Percentiles rank a stretch among this genome's conserved stretches.
phyloP scores from a whole-genome alignment of 2,329 filamentous ascomycete genomes.

The Aureobasidium sp. region DNA sequence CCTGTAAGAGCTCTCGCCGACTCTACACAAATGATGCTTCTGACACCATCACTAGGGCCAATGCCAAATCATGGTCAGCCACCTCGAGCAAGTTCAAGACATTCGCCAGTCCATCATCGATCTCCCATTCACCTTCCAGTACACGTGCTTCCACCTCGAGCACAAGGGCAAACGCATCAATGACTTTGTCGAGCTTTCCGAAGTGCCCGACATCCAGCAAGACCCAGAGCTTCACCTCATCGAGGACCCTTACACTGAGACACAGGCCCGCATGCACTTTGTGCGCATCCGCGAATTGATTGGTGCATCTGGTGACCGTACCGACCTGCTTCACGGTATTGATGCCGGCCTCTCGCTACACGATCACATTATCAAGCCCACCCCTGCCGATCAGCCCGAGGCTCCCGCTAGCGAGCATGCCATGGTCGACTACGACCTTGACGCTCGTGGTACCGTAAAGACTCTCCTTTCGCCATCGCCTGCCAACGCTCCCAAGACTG shows the following conservation, averaged over 20 bases:
- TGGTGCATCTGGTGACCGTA: slow-evolving; percentile 80
- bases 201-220: slow-evolving; percentile 70
- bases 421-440: slow-evolving; percentile 70
- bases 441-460: slow-evolving; percentile 58
- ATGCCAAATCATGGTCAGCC: slow-evolving; percentile 35
- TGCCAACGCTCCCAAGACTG: slow-evolving; percentile 71
- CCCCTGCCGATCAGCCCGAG: slow-evolving; percentile 18
- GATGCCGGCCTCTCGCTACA: slow-evolving; percentile 79
- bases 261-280: slow-evolving; percentile 92
- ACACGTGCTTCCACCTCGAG: slow-evolving; percentile 98
- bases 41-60: background rate
- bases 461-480: slow-evolving; percentile 62
- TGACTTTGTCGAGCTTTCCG: slow-evolving; percentile 86
- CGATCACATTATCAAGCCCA: slow-evolving; percentile 54
- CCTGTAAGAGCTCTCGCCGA: slow-evolving; percentile 63
- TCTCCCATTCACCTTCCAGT: slow-evolving; percentile 84
- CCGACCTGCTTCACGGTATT: slow-evolving; percentile 80
- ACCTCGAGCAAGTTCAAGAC: slow-evolving; percentile 89
- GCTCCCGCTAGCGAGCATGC: slow-evolving; percentile 28
- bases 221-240: slow-evolving; percentile 75
- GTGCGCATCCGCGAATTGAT: slow-evolving; percentile 87
- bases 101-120: slow-evolving; percentile 95
- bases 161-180: slow-evolving; percentile 84
- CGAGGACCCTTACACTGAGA: slow-evolving; percentile 96
- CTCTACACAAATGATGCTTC: slow-evolving; percentile 46